Evolutionary conservation across 805 yeast species (phyloP).

Genomic region (Pichia thaimueangensis): DNA sequence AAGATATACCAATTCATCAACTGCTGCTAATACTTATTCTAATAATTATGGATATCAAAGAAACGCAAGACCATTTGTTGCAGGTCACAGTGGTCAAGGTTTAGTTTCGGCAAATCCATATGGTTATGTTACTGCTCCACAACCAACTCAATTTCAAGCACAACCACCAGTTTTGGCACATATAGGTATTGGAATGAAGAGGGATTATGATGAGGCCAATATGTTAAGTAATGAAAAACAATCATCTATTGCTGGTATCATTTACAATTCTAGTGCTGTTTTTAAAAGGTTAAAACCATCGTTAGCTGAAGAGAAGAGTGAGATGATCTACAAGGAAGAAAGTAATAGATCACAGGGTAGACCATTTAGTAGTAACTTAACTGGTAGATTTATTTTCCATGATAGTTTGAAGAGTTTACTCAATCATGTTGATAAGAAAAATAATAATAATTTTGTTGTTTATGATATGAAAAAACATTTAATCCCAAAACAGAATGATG

Average conservation of each 20-base stretch:
- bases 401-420: slow-evolving; percentile 20
- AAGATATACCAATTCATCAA: no score
- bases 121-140: no score
- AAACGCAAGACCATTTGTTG: no score
- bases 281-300: slow-evolving; percentile 20
- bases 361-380: slow-evolving; percentile 27
- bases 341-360: slow-evolving; percentile 29
- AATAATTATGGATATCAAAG: no score
- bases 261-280: slow-evolving; percentile 24
- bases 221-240: slow-evolving; percentile 1
- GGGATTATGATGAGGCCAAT: neutral
- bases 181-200: neutral
- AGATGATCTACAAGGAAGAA: slow-evolving; percentile 4
- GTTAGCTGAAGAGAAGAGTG: slow-evolving; percentile 5
- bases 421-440: slow-evolving; percentile 22
- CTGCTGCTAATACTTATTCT: no score
- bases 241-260: slow-evolving; percentile 22
- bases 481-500: no score
- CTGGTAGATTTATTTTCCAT: slow-evolving; percentile 27
- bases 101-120: no score
- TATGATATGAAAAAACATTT: slow-evolving; percentile 16
- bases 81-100: no score
- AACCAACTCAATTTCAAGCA: no score
- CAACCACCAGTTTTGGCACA: no score
- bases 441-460: slow-evolving; percentile 15